Conservation (phyloP, 345 rosid genomes). For the Salix koriyanagi region DNA sequence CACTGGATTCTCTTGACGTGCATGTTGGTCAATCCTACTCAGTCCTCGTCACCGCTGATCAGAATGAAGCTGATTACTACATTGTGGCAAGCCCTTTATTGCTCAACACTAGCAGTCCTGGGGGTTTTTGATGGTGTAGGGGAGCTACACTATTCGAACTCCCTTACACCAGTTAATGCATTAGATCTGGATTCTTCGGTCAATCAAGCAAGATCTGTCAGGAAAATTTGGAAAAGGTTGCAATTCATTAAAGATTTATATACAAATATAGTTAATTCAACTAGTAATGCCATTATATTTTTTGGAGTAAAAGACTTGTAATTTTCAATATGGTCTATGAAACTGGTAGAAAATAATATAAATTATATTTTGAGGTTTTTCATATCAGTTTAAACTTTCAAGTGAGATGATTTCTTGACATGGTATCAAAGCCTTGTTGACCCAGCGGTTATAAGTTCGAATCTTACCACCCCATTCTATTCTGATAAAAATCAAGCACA, state of each 20-base stretch:
- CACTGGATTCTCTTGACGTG: conserved; percentile 30
- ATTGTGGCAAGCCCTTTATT: conserved; percentile 44
- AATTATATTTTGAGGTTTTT: too few relatives aligned
- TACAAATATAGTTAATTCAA: too few relatives aligned
- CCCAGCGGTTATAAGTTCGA: too few relatives aligned
- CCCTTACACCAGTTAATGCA: conserved; percentile 13
- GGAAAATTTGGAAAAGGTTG: conserved; percentile 17
- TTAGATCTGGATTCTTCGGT: conserved; percentile 34
- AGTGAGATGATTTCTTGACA: too few relatives aligned
- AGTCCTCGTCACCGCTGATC: conserved; percentile 27
- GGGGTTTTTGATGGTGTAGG: conserved; percentile 28
- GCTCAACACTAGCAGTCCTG: conserved; percentile 4
- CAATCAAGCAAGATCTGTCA: conserved; percentile 39
- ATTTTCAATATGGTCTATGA: background rate
- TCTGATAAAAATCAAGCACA: too few relatives aligned
- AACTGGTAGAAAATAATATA: background rate
- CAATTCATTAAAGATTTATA: background rate
- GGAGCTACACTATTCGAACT: conserved; percentile 36
- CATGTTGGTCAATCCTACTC: conserved; percentile 35
- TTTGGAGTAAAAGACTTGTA: too few relatives aligned
- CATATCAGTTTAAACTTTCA: too few relatives aligned
- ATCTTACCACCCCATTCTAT: too few relatives aligned
- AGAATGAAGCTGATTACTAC: conserved; percentile 25
- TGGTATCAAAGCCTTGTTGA: too few relatives aligned
- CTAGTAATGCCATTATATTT: too few relatives aligned